Conservation (phyloP, 2,329 filamentous ascomycete genomes). For the Epichloe gansuensis region DNA sequence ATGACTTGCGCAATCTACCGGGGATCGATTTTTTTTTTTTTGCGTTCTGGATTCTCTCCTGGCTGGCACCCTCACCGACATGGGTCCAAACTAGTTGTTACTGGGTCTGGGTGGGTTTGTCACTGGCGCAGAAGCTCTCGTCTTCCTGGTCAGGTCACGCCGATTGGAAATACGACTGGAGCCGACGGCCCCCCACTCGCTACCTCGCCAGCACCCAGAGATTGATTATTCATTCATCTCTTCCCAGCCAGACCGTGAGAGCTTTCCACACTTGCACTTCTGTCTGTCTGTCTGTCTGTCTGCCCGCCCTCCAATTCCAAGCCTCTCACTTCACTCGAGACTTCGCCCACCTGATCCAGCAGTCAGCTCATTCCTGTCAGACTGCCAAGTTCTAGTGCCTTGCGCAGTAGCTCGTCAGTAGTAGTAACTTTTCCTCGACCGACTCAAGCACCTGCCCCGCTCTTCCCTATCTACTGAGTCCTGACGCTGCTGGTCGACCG, state of each 20-base stretch:
- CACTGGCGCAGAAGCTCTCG: background rate
- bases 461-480: background rate
- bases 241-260: background rate
- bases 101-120: background rate
- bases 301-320: background rate
- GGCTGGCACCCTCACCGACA: background rate
- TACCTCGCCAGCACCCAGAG: no score
- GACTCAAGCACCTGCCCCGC: conserved; percentile 3
- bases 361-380: background rate
- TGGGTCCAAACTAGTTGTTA: background rate
- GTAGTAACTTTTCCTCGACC: background rate
- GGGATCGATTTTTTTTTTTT: background rate
- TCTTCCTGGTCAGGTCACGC: background rate
- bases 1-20: background rate
- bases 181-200: background rate
- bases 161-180: background rate
- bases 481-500: background rate
- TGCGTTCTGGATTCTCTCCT: background rate
- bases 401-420: background rate
- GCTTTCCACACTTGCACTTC: background rate
- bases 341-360: background rate
- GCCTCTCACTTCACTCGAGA: background rate
- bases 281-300: background rate
- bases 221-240: background rate
- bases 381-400: background rate